Evolutionary conservation across 106 monocot species (phyloP).

Genomic region (Allium fistulosum): DNA sequence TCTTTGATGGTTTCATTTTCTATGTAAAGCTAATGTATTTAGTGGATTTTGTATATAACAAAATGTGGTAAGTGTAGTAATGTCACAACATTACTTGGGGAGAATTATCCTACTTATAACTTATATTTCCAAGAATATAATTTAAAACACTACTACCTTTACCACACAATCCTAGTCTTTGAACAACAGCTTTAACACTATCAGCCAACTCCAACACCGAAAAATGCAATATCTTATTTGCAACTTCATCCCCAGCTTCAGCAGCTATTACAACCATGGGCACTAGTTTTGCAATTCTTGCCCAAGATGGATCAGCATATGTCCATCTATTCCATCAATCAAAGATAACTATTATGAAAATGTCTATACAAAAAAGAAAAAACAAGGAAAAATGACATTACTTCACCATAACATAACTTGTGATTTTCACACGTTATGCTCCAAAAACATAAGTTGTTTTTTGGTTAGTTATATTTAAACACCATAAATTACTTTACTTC

Average conservation of each 20-base stretch:
- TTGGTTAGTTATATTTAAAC: no score
- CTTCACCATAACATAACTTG: not conserved
- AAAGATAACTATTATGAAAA: not conserved
- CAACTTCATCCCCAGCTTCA: slow-evolving; percentile 89
- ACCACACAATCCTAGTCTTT: slow-evolving; percentile 70
- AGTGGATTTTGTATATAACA: no score
- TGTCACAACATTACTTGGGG: not conserved
- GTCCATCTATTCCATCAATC: slow-evolving; percentile 69
- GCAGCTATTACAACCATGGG: slow-evolving; percentile 80
- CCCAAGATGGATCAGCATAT: slow-evolving; percentile 97
- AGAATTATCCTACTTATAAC: not conserved
- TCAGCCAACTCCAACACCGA: slow-evolving; percentile 72
- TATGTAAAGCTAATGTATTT: no score
- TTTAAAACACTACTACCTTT: slow-evolving; percentile 34
- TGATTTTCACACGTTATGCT: no score
- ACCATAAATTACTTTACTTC: no score
- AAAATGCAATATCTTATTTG: slow-evolving; percentile 70
- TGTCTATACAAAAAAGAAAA: no score
- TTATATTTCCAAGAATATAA: not conserved
- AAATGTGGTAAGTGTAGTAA: no score
- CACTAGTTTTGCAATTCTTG: slow-evolving; percentile 90
- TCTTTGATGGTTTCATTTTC: no score
- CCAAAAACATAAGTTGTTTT: no score
- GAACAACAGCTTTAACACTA: slow-evolving; percentile 85
- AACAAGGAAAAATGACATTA: not conserved